Evolutionary conservation across 768 basidiomycete genomes (phyloP), one percentile per base, ranked within the genome.

Genomic region (Termitomyces sp.): DNA sequence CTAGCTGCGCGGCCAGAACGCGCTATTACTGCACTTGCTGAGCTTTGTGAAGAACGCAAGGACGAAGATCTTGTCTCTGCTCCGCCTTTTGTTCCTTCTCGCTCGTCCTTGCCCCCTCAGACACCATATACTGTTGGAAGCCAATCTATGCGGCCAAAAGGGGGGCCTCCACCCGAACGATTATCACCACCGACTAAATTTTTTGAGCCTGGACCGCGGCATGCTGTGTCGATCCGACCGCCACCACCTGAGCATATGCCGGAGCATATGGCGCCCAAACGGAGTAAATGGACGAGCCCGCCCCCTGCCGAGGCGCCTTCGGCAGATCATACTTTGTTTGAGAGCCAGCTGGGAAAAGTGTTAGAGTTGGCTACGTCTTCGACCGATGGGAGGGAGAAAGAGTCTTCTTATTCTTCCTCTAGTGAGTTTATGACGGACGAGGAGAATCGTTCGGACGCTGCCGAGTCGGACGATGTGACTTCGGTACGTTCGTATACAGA

Each of bases 31-130:
- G 90, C 92, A 5, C 79, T 98, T 18, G 86, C 94, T 1, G 89
- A 95, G 64, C 84, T 99, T 13, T 97, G 95, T 66, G 92, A 94
- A 67, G 95, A 98, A 70, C 87, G 93, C 24, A 85, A 86, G 56
- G 84, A 82, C 33, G 86, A 86, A 66, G 82, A 84, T 58, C 76
- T 85, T 18, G 74, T 84, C 9, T 75, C 76, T 30, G 75, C 86
- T 3, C 81, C 84, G 15, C 65, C 76, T 1, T 76, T 75, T 62
- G 68, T 69, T 24, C 73, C 79, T 39, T 72, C 79, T 15, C 73
- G 80, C 27, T 67, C 72, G n/a, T 68, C 74, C 44, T 76, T 84
- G 27, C 87, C 89, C 6, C 86, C 87, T 2, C 89, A 90, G 66
- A 85, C 83, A 1, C 84, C 89, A 8, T 88, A 89, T 61, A 84